A percentile compares a stretch with the other conserved stretches of the same genome.
Conservation (phyloP, 2,329 filamentous ascomycete species). For the Neopestalotiopsis rosae region DNA sequence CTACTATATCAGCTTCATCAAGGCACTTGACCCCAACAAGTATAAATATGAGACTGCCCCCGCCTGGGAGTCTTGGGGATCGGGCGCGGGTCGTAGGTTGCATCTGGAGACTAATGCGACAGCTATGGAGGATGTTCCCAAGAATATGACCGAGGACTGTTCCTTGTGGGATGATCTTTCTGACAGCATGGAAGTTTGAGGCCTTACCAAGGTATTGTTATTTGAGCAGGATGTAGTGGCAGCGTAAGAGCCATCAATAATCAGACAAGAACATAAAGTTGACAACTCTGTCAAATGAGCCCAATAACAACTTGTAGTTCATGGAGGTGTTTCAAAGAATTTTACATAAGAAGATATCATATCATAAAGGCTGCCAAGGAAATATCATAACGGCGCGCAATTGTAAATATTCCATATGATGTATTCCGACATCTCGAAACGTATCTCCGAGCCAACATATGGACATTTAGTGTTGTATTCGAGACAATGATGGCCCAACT, state of each 20-base stretch:
- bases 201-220: neutral
- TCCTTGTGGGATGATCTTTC: slow-evolving; percentile 10
- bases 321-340: too few species aligned
- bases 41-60: slow-evolving; percentile 15
- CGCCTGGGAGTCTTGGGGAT: slow-evolving; percentile 23
- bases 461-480: too few species aligned
- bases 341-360: too few species aligned
- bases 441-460: too few species aligned
- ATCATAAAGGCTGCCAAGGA: too few species aligned
- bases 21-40: slow-evolving; percentile 21
- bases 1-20: slow-evolving; percentile 25
- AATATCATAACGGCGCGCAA: too few species aligned
- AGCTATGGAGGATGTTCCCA: slow-evolving; percentile 3
- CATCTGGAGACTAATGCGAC: slow-evolving; percentile 9
- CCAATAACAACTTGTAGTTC: too few species aligned
- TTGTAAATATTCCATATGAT: too few species aligned
- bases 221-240: neutral
- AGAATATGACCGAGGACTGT: neutral
- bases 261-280: neutral
- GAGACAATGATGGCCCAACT: too few species aligned
- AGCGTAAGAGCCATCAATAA: neutral
- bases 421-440: too few species aligned
- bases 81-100: neutral
- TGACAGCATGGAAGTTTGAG: slow-evolving; percentile 6
- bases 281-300: too few species aligned